phyloP scores from a whole-genome alignment of 2,329 filamentous ascomycete genomes.

The Colletotrichum gloeosporioides region DNA sequence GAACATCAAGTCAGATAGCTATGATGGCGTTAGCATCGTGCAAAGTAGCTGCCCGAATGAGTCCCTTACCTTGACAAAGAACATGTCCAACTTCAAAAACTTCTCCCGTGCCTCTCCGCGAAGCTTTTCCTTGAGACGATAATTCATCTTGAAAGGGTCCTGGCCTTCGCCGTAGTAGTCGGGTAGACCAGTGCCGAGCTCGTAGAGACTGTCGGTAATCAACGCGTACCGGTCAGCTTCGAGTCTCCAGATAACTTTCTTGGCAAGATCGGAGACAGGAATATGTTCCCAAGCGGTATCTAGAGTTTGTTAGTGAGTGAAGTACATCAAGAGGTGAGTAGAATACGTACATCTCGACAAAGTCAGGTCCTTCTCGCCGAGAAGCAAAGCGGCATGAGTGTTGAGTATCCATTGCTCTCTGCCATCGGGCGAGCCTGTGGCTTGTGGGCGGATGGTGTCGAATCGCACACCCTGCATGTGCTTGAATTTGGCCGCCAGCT shows the following conservation, averaged over 20 bases:
- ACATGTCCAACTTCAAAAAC: constrained; percentile 66
- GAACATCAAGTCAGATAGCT: constrained; percentile 68
- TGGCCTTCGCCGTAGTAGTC: constrained; percentile 53
- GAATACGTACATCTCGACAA: constrained; percentile 62
- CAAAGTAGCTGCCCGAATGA: constrained; percentile 15
- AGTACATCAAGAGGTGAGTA: too few relatives aligned
- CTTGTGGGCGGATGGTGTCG: constrained; percentile 63
- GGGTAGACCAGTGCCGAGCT: constrained; percentile 58
- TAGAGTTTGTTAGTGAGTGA: constrained; percentile 29
- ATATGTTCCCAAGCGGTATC: constrained; percentile 65
- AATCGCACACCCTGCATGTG: constrained; percentile 66
- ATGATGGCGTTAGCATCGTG: constrained; percentile 16
- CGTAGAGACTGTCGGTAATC: constrained; percentile 52
- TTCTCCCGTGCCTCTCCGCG: constrained; percentile 55
- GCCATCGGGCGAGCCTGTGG: constrained; percentile 59
- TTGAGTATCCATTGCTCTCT: constrained; percentile 72
- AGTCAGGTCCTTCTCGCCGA: constrained; percentile 68
- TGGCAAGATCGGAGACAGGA: constrained; percentile 59
- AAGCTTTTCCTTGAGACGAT: constrained; percentile 49
- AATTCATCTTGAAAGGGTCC: constrained; percentile 49
- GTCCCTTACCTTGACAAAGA: constrained; percentile 67
- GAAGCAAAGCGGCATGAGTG: constrained; percentile 65
- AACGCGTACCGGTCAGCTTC: constrained; percentile 64
- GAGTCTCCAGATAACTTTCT: constrained; percentile 64
- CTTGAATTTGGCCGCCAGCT: constrained; percentile 60